These are phyloP conservation scores for Metschnikowia shivogae DNA, from an alignment of 805 yeast species.

Conservation along the genomic window DNA sequence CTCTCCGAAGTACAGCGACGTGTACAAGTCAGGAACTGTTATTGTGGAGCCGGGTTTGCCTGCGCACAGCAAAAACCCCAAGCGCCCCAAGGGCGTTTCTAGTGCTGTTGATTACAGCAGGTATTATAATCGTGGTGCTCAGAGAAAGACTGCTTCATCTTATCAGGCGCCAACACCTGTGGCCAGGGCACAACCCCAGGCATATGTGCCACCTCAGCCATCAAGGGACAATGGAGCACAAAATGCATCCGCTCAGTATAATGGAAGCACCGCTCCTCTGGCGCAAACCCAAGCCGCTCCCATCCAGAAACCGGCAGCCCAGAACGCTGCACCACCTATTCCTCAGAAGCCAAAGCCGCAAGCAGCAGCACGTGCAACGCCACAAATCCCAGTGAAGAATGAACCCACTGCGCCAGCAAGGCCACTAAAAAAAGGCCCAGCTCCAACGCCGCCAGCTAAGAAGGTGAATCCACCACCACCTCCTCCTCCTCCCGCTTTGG, in stretches of 20 bases:
- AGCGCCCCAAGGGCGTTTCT: conserved; percentile 62
- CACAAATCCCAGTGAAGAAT: conserved; percentile 12
- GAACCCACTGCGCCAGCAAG: conserved; percentile 23
- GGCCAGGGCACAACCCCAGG: conserved; percentile 12
- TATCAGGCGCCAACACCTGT: conserved; percentile 18
- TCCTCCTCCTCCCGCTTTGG: conserved; percentile 65
- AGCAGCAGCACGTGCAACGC: neutral
- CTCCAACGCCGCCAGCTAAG: conserved; percentile 62
- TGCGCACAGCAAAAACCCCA: conserved; percentile 62
- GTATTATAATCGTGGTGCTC: conserved; percentile 34
- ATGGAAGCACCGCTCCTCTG: neutral
- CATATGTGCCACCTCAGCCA: conserved; percentile 13
- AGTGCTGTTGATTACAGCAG: conserved; percentile 40
- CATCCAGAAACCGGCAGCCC: neutral
- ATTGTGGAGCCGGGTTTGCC: conserved; percentile 78
- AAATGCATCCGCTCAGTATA: conserved; percentile 21
- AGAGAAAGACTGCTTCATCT: conserved; percentile 8
- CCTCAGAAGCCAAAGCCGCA: conserved; percentile 14
- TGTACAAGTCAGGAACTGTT: conserved; percentile 84
- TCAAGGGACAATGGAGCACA: conserved; percentile 7
- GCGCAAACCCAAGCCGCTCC: conserved; percentile 8
- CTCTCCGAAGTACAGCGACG: conserved; percentile 59
- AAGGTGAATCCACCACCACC: conserved; percentile 36
- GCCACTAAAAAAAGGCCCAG: conserved; percentile 31
- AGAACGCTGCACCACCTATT: conserved; percentile 5